Evolutionary conservation across 768 basidiomycete species (phyloP).

Genomic region (Candolleomyces eurysporus): DNA sequence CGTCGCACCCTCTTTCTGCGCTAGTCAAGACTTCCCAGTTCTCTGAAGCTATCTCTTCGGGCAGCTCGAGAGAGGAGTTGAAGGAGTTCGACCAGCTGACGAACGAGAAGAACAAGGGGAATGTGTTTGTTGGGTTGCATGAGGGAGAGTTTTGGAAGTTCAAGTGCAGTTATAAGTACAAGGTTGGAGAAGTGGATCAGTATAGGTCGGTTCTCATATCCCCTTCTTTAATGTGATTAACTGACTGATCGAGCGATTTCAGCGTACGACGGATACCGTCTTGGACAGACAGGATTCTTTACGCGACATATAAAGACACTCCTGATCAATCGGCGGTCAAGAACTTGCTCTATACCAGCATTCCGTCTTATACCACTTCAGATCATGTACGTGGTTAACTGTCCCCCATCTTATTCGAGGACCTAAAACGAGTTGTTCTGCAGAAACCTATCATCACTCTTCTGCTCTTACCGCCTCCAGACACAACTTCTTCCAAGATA

Average conservation of each 20-base stretch:
- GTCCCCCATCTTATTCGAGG: background rate
- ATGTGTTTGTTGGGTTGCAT: slow-evolving; percentile 65
- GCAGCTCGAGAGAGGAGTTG: slow-evolving; percentile 53
- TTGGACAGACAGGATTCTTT: slow-evolving; percentile 93
- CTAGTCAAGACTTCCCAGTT: slow-evolving; percentile 31
- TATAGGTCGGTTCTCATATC: no score
- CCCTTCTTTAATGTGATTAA: no score
- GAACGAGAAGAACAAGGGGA: slow-evolving; percentile 59
- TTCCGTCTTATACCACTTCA: slow-evolving; percentile 82
- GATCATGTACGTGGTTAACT: slow-evolving; percentile 67
- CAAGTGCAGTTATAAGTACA: slow-evolving; percentile 90
- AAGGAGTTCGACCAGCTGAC: slow-evolving; percentile 75
- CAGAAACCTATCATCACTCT: slow-evolving; percentile 88
- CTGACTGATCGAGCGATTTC: slow-evolving; percentile 4
- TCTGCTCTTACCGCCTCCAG: slow-evolving; percentile 55
- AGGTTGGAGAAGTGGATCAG: slow-evolving; percentile 75
- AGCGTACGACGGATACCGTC: slow-evolving; percentile 76
- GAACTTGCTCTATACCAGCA: slow-evolving; percentile 73
- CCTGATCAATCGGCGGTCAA: slow-evolving; percentile 53
- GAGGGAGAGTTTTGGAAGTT: slow-evolving; percentile 91
- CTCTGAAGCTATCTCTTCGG: slow-evolving; percentile 42
- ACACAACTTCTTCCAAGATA: slow-evolving; percentile 18
- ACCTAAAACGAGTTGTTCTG: slow-evolving; percentile 3
- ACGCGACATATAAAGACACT: slow-evolving; percentile 70
- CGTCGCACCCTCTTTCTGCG: slow-evolving; percentile 45